Percentiles rank a stretch among this genome's conserved stretches.
Evolutionary conservation across 768 basidiomycete genomes (phyloP).

Genomic region (Auriculariales sp.): DNA sequence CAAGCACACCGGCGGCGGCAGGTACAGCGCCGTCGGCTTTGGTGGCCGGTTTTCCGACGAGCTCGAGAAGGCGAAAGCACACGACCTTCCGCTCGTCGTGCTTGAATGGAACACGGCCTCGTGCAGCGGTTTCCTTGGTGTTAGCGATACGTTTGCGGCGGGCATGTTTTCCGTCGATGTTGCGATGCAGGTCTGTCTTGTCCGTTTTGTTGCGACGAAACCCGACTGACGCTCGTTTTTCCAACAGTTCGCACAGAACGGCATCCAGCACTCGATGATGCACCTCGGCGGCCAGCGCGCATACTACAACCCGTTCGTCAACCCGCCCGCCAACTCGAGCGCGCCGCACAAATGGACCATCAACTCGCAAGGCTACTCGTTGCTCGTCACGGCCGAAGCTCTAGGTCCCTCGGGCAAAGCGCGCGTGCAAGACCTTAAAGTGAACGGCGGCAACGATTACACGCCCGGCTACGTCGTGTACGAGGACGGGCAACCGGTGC

Average conservation of each 20-base stretch:
- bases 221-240: not conserved
- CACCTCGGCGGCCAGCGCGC: constrained; percentile 52
- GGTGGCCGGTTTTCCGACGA: too few relatives aligned
- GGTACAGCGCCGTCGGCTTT: too few relatives aligned
- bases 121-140: constrained; percentile 33
- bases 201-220: constrained; percentile 17
- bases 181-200: constrained; percentile 38
- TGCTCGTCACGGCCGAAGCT: constrained; percentile 53
- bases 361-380: constrained; percentile 60
- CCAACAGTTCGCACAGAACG: constrained; percentile 11
- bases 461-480: constrained; percentile 64
- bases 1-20: too few relatives aligned
- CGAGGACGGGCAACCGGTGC: constrained; percentile 45
- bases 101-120: constrained; percentile 52
- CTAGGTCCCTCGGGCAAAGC: constrained; percentile 49
- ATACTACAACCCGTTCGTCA: constrained; percentile 41
- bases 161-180: constrained; percentile 54
- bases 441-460: constrained; percentile 32
- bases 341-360: constrained; percentile 54
- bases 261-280: constrained; percentile 31
- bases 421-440: constrained; percentile 49
- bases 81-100: constrained; percentile 39
- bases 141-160: constrained; percentile 45
- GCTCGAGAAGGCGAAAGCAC: constrained; percentile 22
- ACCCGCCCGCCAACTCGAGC: constrained; percentile 40